phyloP scores from a whole-genome alignment of 2,329 filamentous ascomycete genomes.

The Microcera coccophila region DNA sequence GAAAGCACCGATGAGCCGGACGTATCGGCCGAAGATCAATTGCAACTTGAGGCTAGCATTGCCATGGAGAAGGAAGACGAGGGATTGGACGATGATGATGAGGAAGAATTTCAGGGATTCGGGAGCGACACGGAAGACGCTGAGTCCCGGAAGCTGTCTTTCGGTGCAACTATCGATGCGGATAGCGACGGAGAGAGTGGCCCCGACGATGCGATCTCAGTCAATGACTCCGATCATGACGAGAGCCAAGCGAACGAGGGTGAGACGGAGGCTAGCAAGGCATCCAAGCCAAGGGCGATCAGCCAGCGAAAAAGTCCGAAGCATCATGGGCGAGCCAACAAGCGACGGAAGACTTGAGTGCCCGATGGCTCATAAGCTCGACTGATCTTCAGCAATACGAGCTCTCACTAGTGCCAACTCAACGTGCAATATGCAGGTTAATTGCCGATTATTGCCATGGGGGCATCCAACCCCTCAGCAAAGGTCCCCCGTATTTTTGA shows the following conservation, averaged over 20 bases:
- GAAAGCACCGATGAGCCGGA: constrained; percentile 45
- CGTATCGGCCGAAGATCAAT: constrained; percentile 29
- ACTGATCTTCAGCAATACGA: constrained; percentile 16
- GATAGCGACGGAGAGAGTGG: constrained; percentile 41
- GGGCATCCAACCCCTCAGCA: not conserved
- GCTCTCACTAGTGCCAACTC: constrained; percentile 12
- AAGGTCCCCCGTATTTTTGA: not conserved
- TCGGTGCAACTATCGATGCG: constrained; percentile 26
- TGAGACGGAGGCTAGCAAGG: constrained; percentile 11
- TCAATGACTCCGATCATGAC: constrained; percentile 34
- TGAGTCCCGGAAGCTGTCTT: constrained; percentile 30
- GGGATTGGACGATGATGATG: constrained; percentile 32
- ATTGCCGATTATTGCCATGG: not conserved
- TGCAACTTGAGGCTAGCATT: constrained; percentile 24
- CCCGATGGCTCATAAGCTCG: constrained; percentile 15
- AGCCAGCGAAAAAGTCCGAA: constrained; percentile 19
- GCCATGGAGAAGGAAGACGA: constrained; percentile 26
- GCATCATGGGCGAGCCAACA: constrained; percentile 19
- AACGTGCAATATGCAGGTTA: not conserved
- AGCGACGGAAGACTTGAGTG: constrained; percentile 26
- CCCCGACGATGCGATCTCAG: constrained; percentile 35
- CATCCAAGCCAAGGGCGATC: constrained; percentile 7
- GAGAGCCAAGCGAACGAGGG: constrained; percentile 30
- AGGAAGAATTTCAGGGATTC: constrained; percentile 38
- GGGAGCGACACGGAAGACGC: constrained; percentile 34